Conservation (phyloP, 1,284 basidiomycete species). For the Naganishia cerealis region DNA sequence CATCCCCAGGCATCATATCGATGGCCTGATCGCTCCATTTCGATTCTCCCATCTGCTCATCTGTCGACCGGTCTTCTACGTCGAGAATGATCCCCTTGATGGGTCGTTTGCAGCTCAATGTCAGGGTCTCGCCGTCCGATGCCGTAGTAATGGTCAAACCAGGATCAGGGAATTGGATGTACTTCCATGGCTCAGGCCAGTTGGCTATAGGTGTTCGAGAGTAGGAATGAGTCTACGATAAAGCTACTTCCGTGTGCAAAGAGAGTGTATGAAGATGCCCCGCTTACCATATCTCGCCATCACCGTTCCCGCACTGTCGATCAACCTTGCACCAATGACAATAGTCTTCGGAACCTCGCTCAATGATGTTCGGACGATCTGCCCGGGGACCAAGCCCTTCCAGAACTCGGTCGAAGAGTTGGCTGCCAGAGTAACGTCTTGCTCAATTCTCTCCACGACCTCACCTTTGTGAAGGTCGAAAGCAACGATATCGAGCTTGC, state of each 20-base stretch:
- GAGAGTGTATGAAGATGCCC: slow-evolving; percentile 59
- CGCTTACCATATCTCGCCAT: slow-evolving; percentile 64
- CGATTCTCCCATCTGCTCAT: slow-evolving; percentile 59
- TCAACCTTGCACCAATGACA: slow-evolving; percentile 71
- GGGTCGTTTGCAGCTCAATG: slow-evolving; percentile 65
- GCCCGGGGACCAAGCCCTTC: slow-evolving; percentile 68
- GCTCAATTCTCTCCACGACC: slow-evolving; percentile 61
- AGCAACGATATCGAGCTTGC: slow-evolving; percentile 65
- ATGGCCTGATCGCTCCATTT: slow-evolving; percentile 81
- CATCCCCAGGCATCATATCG: slow-evolving; percentile 79
- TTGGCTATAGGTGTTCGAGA: slow-evolving; percentile 33
- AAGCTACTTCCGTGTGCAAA: not conserved
- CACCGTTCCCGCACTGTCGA: slow-evolving; percentile 62
- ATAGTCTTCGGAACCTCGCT: slow-evolving; percentile 68
- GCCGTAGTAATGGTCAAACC: slow-evolving; percentile 61
- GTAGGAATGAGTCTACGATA: slow-evolving; percentile 10
- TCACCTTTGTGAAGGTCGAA: slow-evolving; percentile 61
- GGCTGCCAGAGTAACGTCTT: slow-evolving; percentile 62
- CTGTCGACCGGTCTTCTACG: slow-evolving; percentile 54
- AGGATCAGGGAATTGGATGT: slow-evolving; percentile 71
- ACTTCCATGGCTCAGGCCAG: slow-evolving; percentile 90
- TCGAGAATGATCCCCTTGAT: slow-evolving; percentile 83
- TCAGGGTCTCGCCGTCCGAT: slow-evolving; percentile 65
- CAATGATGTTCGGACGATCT: slow-evolving; percentile 64
- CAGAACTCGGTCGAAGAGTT: slow-evolving; percentile 82